A percentile compares a stretch with the other conserved stretches of the same genome.
These are phyloP conservation scores for Medakamo hakoo DNA, from an alignment of 139 green algal genomes.

Conservation along the genomic window DNA sequence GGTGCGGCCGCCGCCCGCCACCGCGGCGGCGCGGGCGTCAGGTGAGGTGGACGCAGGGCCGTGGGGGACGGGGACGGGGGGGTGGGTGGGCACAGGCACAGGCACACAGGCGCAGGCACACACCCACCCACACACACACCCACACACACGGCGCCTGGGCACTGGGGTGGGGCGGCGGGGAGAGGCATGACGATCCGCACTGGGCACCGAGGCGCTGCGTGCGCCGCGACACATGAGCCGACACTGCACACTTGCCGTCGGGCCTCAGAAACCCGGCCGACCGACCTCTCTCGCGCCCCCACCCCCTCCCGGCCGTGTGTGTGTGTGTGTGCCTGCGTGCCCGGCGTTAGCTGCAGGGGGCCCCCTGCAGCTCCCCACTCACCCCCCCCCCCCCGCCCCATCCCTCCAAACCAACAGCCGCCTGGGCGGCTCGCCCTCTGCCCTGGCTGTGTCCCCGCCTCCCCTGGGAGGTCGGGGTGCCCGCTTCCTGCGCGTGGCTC, in stretches of 20 bases:
- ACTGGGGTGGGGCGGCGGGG: too few relatives aligned
- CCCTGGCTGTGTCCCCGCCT: background rate
- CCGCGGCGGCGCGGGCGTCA: too few relatives aligned
- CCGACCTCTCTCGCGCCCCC: constrained; percentile 1
- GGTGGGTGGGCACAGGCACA: background rate
- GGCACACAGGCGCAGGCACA: background rate
- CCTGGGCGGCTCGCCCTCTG: too few relatives aligned
- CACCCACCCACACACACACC: background rate
- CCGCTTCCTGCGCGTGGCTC: background rate
- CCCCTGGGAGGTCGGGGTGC: background rate
- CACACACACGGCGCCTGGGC: background rate
- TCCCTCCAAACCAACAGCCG: background rate
- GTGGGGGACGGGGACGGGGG: background rate
- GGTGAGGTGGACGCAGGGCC: background rate
- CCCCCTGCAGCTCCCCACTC: too few relatives aligned
- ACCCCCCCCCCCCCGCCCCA: background rate
- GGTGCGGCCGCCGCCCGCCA: too few relatives aligned
- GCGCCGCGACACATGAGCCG: background rate
- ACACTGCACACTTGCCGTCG: background rate
- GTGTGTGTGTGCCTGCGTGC: background rate
- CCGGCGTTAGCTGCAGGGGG: too few relatives aligned
- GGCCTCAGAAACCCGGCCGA: constrained; percentile 13
- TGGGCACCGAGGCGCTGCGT: constrained; percentile 9
- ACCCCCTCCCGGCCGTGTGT: background rate
- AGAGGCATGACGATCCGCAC: constrained; percentile 13